phyloP scores from a whole-genome alignment of 768 basidiomycete species.

The Podaxis mareebaensis region DNA sequence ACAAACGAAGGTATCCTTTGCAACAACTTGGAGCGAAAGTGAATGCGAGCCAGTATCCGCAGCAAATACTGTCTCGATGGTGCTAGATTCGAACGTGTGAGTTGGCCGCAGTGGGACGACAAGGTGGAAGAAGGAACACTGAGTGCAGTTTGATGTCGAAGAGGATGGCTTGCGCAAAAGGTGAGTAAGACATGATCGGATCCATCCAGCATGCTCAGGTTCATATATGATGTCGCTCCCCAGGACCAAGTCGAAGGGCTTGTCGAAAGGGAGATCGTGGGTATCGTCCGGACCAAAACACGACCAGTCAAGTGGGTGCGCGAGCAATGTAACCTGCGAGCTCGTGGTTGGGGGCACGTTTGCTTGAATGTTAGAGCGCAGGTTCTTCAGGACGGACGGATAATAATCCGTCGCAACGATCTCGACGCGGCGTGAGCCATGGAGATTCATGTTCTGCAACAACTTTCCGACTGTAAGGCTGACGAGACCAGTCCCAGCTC shows the following conservation, averaged over 20 bases:
- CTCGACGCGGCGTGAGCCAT: conserved; percentile 16
- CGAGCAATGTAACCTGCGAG: conserved; percentile 13
- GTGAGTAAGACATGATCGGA: conserved; percentile 55
- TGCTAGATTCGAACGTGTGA: conserved; percentile 56
- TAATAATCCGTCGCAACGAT: conserved; percentile 81
- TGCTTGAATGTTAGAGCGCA: conserved; percentile 54
- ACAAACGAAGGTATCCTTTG: conserved; percentile 56
- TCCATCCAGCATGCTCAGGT: conserved; percentile 68
- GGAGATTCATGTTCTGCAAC: background rate
- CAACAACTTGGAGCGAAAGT: conserved; percentile 13
- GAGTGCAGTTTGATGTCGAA: background rate
- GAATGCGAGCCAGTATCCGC: background rate
- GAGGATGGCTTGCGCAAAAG: conserved; percentile 41
- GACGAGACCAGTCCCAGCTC: conserved; percentile 83
- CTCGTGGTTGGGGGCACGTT: conserved; percentile 45
- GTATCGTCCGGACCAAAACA: conserved; percentile 24
- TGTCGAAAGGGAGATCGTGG: conserved; percentile 27
- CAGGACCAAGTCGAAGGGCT: conserved; percentile 67
- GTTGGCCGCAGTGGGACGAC: conserved; percentile 76
- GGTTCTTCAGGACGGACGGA: conserved; percentile 69
- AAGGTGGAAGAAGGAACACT: conserved; percentile 57
- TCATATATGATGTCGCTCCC: conserved; percentile 88
- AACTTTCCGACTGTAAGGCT: conserved; percentile 49
- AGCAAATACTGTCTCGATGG: conserved; percentile 58
- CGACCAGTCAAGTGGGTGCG: conserved; percentile 64